Evolutionary conservation across 352 stramenopile species (phyloP), one percentile per base, ranked within the genome.

Genomic region (Globisporangium alternatum): DNA sequence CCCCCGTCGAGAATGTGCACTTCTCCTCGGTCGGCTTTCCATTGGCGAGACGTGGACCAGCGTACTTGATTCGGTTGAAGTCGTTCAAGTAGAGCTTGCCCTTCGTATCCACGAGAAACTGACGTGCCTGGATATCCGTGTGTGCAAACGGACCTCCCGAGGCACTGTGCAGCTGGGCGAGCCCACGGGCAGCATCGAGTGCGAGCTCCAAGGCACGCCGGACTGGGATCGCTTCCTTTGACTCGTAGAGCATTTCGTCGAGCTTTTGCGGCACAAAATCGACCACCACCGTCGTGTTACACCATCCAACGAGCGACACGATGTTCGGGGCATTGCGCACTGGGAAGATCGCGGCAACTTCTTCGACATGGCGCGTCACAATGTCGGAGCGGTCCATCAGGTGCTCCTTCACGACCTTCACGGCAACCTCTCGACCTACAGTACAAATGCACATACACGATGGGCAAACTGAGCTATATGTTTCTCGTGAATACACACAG

Each of bases 31-130:
- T 81, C 10, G 59, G 41, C 4, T 70, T 45, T 0, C 83, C 72
- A 15, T 83, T 53, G 5, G 78, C 63, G 1, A 78, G 47, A 7
- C 75, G 74, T 2, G 65, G 72, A 8, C 83, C 83, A 13, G 77
- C 76, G 64, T 90, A 90, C 61, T 90, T 90, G 53, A 92, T 69
- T 10, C 86, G 78, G 55, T 95, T 95, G 33, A 95, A 90, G 62
- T 95, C 86, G 54, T 95, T 95, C 30, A 95, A 59, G 57, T 79
- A 68, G 30, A 93, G 69, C 0, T 68, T 77, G 2, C 83, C 84
- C 12, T 77, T 71, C 1, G 57, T 56, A 62, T 89, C 71, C n/a
- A 93, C 72, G 41, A 95, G 64, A 51, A 95, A 93, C 65, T 95
- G 86, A 1, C 86, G 83, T 25, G 83, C 69, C 60, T 95, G 86